These are phyloP conservation scores for Eimeria maxima DNA, from an alignment of 169 alveolate species.

Conservation along the genomic window DNA sequence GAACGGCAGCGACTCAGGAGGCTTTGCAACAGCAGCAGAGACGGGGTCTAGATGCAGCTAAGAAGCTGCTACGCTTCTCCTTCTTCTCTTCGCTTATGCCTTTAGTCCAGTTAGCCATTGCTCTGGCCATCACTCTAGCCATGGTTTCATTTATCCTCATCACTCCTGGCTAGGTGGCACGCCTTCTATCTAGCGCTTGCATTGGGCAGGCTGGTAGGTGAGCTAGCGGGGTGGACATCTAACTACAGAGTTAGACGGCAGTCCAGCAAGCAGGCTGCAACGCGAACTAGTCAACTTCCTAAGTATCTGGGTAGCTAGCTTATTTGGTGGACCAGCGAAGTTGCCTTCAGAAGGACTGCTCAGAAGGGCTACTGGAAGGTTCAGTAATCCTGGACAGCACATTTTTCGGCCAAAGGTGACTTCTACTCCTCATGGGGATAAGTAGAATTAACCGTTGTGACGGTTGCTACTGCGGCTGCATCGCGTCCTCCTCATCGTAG, in stretches of 20 bases:
- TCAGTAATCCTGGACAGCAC: background rate
- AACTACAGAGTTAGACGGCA: background rate
- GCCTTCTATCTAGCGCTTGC: background rate
- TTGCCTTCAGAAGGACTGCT: too few relatives aligned
- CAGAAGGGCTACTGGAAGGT: too few relatives aligned
- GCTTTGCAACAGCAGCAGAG: conserved; percentile 42
- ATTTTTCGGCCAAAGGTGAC: background rate
- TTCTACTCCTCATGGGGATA: background rate
- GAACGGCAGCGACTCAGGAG: conserved; percentile 71
- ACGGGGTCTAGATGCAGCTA: conserved; percentile 55
- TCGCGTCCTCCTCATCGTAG: background rate
- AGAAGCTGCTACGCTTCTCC: conserved; percentile 58
- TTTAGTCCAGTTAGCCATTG: conserved; percentile 33
- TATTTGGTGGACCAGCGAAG: background rate
- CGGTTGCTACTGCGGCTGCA: background rate
- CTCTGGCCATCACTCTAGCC: conserved; percentile 26
- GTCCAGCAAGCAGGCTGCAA: background rate
- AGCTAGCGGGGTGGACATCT: background rate
- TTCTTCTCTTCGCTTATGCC: conserved; percentile 54
- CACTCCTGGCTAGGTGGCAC: conserved; percentile 48
- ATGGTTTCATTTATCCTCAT: conserved; percentile 20
- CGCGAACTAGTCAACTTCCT: background rate
- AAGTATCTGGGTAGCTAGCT: background rate
- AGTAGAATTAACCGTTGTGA: background rate
- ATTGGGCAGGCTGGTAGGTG: background rate